Evolutionary conservation across 2,329 filamentous ascomycete genomes (phyloP), one percentile per base, ranked within the genome.

Genomic region (Incumbomyces delicatus): DNA sequence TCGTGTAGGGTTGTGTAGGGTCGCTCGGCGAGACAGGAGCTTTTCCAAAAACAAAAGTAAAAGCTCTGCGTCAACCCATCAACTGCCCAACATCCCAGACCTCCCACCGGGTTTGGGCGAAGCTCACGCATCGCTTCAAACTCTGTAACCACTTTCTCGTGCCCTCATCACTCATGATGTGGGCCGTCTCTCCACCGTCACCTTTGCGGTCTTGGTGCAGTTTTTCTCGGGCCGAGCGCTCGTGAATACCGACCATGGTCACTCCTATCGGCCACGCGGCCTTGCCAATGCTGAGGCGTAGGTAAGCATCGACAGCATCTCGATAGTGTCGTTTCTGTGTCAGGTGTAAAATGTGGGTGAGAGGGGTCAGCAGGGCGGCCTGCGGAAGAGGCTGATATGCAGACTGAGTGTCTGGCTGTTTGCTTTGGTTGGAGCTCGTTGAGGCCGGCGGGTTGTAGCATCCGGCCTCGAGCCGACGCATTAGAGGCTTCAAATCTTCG

Each of bases 211-310:
- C 75, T 63, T 92, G 80, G 63, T 96, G 89, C 50, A 98, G 71
- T 69, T 98, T 98, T 69, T 98, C 92, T 53, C 92, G 79, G 16
- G 92, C 90, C 56, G 85, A 92, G 61, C 92, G 81, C 73, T 96
- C 92, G 77, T 98, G 92, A 58, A 98, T 98, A 73, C 92, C 92
- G 60, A 98, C 92, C 92, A 96, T 98, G 64, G 92, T 98, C 33
- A 98, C 92, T 67, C 92, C 92, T 60, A 98, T 98, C 18, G 92
- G 92, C 92, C 92, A 98, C 13, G 92, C 92, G 52, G 88, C 89
- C 70, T 95, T 95, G 54, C 88, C 88, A 60, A 98, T 98, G 63
- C 87, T 94, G 46, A 98, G 73, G 44, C 87, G 77, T 50, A 98
- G 72, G 65, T 98, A 98, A 0, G 87, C 89, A 63, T 98, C 87